Conservation (phyloP, 1,284 basidiomycete species). For the Ustilago hordei region DNA sequence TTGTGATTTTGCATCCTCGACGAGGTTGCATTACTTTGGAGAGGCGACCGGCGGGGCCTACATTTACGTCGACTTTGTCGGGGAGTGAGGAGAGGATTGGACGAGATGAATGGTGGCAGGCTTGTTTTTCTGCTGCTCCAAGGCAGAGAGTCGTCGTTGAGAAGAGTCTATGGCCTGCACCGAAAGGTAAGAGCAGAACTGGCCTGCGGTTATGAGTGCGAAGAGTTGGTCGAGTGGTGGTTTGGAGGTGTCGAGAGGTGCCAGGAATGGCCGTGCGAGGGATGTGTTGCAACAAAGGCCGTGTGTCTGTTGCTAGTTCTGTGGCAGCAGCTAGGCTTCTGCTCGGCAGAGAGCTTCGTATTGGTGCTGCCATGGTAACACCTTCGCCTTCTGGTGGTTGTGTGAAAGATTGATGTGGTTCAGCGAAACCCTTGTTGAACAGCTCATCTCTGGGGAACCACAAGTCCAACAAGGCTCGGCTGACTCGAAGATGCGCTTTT, state of each 20-base stretch:
- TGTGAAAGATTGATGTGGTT: background rate
- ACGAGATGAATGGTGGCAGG: conserved; percentile 8
- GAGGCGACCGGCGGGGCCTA: conserved; percentile 59
- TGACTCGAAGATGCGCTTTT: background rate
- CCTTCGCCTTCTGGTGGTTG: background rate
- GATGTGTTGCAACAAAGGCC: background rate
- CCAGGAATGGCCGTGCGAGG: background rate
- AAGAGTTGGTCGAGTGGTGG: background rate
- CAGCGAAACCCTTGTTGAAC: background rate
- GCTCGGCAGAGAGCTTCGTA: background rate
- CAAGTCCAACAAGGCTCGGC: background rate
- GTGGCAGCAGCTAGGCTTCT: background rate
- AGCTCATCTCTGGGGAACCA: background rate
- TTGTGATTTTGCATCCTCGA: conserved; percentile 55
- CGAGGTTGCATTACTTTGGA: conserved; percentile 56
- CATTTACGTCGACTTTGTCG: conserved; percentile 58
- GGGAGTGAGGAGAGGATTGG: conserved; percentile 40
- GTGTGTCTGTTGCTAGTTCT: background rate
- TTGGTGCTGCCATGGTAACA: background rate
- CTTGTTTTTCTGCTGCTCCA: conserved; percentile 28
- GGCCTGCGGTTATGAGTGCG: background rate
- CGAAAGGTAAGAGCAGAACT: background rate
- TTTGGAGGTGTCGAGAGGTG: background rate
- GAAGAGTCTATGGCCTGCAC: background rate
- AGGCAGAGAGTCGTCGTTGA: background rate